Evolutionary conservation across 495 filamentous ascomycete genomes (phyloP), one percentile per base, ranked within the genome.

Genomic region (Darksidea phi): DNA sequence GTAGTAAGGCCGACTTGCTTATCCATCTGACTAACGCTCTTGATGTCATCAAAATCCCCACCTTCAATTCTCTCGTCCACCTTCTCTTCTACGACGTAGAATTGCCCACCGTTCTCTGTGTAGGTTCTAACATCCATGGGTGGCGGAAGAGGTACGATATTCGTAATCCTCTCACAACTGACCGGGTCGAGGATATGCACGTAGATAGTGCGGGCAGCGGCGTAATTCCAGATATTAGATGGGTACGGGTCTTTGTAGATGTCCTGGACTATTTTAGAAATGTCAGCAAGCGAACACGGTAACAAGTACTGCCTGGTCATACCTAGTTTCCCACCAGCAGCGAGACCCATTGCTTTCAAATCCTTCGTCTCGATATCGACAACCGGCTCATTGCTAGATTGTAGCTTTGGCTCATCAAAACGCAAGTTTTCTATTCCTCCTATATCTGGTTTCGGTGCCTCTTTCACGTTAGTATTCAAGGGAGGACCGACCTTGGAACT

Each of bases 1-100:
- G 41, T n/a, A 43, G 41, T 43, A 4, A 43, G 5, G 41, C 41
- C 41, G 18, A 43, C 13, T 6, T 43, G 41, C 13, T 15, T 20
- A 43, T 43, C 41, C 41, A 43, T 43, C 41, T 43, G 41, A 20
- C 41, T 43, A 3, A 43, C 41, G 18, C 41, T 43, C 18, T 43
- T 43, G 41, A 43, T 13, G 5, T 13, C 41, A 4, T 43, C 41
- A 13, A 43, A 43, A 13, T 43, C 41, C 3, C 41, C 41, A 13
- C 41, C 41, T 43, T 43, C 41, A 15, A 43, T 4, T 20, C 41
- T 3, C 41, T 20, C 41, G 15, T 43, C 41, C 41, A 43, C 41
- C 41, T 43, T 43, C 41, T 43, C 41, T 43, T 43, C 41, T 15
- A 43, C 15, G 41, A 43, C 41, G 13, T 43, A 43, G 18, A 43